These are phyloP conservation scores for Lumnitzera littorea DNA, from an alignment of 345 rosid genomes.

Conservation along the genomic window DNA sequence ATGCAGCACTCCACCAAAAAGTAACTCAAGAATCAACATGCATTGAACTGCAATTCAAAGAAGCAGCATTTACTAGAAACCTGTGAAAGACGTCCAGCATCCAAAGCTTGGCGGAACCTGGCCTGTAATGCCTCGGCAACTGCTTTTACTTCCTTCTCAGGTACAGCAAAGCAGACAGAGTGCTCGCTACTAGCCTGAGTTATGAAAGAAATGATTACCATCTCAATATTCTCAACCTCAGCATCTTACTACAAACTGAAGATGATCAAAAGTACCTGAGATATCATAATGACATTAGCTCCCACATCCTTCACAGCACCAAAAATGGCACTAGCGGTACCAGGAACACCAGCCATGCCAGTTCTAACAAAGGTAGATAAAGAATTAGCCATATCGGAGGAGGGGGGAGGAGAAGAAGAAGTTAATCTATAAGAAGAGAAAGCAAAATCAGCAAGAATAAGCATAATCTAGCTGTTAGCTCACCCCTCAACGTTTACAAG, in stretches of 20 bases:
- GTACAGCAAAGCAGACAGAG: conserved; percentile 98
- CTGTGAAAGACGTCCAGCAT: conserved; percentile 98
- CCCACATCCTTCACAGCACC: conserved; percentile 94
- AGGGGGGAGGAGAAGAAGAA: not conserved
- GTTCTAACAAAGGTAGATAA: conserved; percentile 40
- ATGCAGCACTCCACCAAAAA: not conserved
- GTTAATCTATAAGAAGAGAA: not conserved
- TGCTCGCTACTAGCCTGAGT: conserved; percentile 96
- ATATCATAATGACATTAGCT: conserved; percentile 98
- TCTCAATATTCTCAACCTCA: conserved; percentile 4
- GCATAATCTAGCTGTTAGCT: conserved; percentile 8
- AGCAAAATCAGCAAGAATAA: conserved; percentile 2
- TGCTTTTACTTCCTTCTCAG: conserved; percentile 91
- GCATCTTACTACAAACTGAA: conserved; percentile 4
- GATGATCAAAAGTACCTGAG: conserved; percentile 48
- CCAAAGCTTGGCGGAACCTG: conserved; percentile 77
- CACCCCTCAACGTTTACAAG: conserved; percentile 99
- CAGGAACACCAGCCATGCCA: conserved; percentile 99
- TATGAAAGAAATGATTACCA: conserved; percentile 13
- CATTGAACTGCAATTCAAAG: not conserved
- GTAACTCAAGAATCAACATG: not conserved
- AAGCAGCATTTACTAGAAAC: conserved; percentile 21
- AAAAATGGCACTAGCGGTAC: conserved; percentile 93
- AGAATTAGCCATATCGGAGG: not conserved
- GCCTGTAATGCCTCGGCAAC: conserved; percentile 83